Conservation (phyloP, 768 basidiomycete genomes). For the Serendipita vermifera region DNA sequence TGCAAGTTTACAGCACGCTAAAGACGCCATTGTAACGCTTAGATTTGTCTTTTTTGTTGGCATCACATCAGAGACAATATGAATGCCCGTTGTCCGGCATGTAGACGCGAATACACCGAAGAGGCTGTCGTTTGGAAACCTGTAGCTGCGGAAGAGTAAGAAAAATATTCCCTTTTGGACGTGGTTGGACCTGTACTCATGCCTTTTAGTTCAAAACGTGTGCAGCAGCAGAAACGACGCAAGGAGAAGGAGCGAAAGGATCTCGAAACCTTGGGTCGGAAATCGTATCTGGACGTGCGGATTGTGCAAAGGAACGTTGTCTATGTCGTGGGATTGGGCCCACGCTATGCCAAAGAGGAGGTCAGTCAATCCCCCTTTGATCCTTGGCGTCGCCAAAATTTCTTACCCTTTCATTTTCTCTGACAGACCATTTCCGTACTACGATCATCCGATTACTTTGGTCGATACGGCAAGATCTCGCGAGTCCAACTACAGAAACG, state of each 20-base stretch:
- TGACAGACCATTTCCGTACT: slow-evolving; percentile 75
- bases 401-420: slow-evolving; percentile 5
- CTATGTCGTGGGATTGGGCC: slow-evolving; percentile 90
- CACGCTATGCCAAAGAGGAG: slow-evolving; percentile 92
- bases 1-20: not conserved
- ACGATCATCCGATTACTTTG: slow-evolving; percentile 92
- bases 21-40: not conserved
- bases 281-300: slow-evolving; percentile 81
- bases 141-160: slow-evolving; percentile 89
- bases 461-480: slow-evolving; percentile 95
- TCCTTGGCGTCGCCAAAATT: not conserved
- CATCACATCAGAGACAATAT: slow-evolving; percentile 95
- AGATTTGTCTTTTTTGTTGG: slow-evolving; percentile 99
- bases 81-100: slow-evolving; percentile 93
- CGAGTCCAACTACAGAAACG: slow-evolving; percentile 92
- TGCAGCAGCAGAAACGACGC: slow-evolving; percentile 90
- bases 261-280: slow-evolving; percentile 69
- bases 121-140: slow-evolving; percentile 91
- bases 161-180: slow-evolving; percentile 16
- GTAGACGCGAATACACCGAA: slow-evolving; percentile 83
- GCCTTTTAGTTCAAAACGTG: slow-evolving; percentile 49
- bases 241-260: slow-evolving; percentile 93
- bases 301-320: slow-evolving; percentile 96
- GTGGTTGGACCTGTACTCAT: slow-evolving; percentile 6
- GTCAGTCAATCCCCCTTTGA: slow-evolving; percentile 33